Evolutionary conservation across 1,139 yeast species (phyloP), one percentile per base, ranked within the genome.

Genomic region (Magnusiomyces suaveolens): DNA sequence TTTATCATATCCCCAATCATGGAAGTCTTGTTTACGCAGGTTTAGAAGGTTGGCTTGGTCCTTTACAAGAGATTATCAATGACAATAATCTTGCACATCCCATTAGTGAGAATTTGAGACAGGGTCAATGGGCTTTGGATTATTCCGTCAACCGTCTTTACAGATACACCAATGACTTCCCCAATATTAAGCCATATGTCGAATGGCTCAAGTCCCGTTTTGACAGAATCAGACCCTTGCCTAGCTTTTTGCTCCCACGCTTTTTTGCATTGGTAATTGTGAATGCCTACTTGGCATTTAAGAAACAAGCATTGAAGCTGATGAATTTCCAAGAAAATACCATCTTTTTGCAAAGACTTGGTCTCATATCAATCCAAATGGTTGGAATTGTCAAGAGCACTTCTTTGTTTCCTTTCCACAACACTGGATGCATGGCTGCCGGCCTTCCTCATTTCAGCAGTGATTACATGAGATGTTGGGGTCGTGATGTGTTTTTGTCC

Each of bases 401-500:
- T 0, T 87, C 96, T 0, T 75, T 92, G 55, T 72, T 75, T 33
- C 95, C 97, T 0, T 74, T 73, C 51, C 74, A 75, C 32, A 57
- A 53, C 8, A 78, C 82, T 16, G 86, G 95, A 1, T 80, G 88
- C 50, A 75, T 92, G 79, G 96, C 97, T 18, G 98, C 98, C 1
- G 98, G 97, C 0, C 76, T 92, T 57, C 98, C 98, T 2, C 97
- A 90, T 71, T 92, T 92, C 69, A 83, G 94, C 65, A 79, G 78
- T 56, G 88, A 84, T 62, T 89, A 87, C 68, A 89, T 90, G 96
- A 78, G 98, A 69, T 88, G 97, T 67, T 92, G 98, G 98, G 98
- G 98, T 33, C 79, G 98, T 66, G 98, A 92, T 71, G 95, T 89
- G 1, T 92, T 92, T 66, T 84, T 92, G 55, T 79, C 96, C 0